These are phyloP conservation scores for Vicia sativa DNA, from an alignment of 306 rosid genomes.

Conservation along the genomic window DNA sequence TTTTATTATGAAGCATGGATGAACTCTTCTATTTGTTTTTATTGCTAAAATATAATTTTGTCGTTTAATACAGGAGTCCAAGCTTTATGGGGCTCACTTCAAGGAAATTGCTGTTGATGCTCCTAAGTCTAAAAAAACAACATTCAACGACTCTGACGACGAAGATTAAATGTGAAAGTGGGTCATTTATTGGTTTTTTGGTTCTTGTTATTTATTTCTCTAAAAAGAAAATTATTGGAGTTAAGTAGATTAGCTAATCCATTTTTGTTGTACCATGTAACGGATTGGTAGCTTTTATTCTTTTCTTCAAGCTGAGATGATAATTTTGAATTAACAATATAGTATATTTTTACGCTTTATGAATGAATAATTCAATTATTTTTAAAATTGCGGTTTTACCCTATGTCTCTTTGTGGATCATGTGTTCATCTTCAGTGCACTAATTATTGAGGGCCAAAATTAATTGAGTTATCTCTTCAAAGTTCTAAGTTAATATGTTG, in stretches of 20 bases:
- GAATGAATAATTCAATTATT: background rate
- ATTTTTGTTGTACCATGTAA: conserved; percentile 25
- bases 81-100: conserved; percentile 91
- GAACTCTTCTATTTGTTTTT: conserved; percentile 24
- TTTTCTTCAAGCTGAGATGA: background rate
- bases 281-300: conserved; percentile 16
- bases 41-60: conserved; percentile 23
- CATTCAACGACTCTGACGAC: conserved; percentile 78
- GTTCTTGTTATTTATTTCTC: conserved; percentile 31
- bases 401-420: too few species aligned
- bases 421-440: too few species aligned
- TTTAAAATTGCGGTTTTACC: background rate
- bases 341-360: background rate
- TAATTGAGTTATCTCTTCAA: too few species aligned
- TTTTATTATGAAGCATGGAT: background rate
- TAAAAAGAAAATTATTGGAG: conserved; percentile 17
- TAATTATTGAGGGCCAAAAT: too few species aligned
- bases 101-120: conserved; percentile 84
- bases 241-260: conserved; percentile 16
- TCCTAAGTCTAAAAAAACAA: conserved; percentile 74
- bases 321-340: background rate
- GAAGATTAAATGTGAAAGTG: conserved; percentile 53
- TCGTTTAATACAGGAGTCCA: conserved; percentile 70
- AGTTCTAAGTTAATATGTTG: too few species aligned
- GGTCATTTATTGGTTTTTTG: conserved; percentile 22